phyloP scores from a whole-genome alignment of 2,329 filamentous ascomycete genomes.

The Botrytis fragariae region DNA sequence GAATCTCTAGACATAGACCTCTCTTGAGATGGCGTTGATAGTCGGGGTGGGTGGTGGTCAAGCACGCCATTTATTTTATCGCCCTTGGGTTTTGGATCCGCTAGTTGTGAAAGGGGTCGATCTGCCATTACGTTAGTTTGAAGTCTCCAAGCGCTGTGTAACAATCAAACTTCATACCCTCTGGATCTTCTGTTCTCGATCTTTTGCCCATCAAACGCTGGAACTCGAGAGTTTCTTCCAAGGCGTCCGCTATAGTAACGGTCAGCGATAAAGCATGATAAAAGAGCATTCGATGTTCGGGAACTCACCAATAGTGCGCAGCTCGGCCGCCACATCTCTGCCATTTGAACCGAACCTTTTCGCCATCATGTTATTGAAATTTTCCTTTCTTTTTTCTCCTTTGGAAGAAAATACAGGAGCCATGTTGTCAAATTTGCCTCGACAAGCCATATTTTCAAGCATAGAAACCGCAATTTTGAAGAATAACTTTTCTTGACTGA shows the following conservation, averaged over 20 bases:
- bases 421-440: neutral
- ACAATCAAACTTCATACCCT: neutral
- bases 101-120: neutral
- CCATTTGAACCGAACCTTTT: neutral
- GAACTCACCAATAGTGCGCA: slow-evolving; percentile 9
- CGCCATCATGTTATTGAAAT: slow-evolving; percentile 6
- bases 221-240: slow-evolving; percentile 4
- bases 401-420: neutral
- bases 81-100: neutral
- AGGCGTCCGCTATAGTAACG: neutral
- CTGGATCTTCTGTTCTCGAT: neutral
- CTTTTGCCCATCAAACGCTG: slow-evolving; percentile 5
- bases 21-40: neutral
- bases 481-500: neutral
- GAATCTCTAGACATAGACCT: slow-evolving; percentile 2
- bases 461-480: neutral
- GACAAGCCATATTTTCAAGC: neutral
- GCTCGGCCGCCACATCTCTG: slow-evolving; percentile 6
- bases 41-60: neutral
- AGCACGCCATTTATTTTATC: neutral
- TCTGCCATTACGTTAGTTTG: neutral
- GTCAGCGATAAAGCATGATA: neutral
- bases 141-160: neutral
- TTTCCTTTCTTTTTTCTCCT: slow-evolving; percentile 9
- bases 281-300: neutral